Evolutionary conservation across 768 basidiomycete species (phyloP).

Genomic region (Pulveroboletus sp.): DNA sequence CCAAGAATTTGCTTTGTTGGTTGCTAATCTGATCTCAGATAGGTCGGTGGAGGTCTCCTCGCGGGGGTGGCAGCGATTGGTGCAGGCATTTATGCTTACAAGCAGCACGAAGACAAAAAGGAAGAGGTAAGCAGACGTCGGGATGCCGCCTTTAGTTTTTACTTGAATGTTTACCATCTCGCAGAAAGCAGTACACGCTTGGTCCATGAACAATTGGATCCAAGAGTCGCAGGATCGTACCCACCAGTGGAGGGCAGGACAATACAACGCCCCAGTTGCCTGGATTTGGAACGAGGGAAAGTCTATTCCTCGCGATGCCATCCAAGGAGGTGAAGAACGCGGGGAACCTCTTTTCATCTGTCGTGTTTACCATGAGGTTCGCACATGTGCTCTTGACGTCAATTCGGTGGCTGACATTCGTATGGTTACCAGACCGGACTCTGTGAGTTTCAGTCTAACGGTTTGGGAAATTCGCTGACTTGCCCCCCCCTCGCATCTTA

Average conservation of each 20-base stretch:
- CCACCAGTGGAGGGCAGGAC: constrained; percentile 41
- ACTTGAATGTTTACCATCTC: neutral
- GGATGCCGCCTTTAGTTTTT: neutral
- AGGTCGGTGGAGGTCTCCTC: constrained; percentile 65
- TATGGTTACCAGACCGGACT: constrained; percentile 44
- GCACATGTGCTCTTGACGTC: constrained; percentile 9
- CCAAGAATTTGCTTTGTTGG: neutral
- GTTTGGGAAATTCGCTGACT: neutral
- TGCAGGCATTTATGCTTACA: constrained; percentile 49
- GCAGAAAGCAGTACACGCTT: constrained; percentile 48
- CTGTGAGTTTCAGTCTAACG: constrained; percentile 34
- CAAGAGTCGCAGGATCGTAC: constrained; percentile 54
- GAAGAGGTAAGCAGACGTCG: constrained; percentile 63
- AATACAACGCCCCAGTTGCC: constrained; percentile 45
- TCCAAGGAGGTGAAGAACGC: constrained; percentile 53
- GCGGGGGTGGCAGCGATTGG: constrained; percentile 51
- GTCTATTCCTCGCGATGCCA: constrained; percentile 54
- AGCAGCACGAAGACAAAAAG: constrained; percentile 51
- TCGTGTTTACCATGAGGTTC: constrained; percentile 56
- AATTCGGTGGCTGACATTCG: constrained; percentile 1
- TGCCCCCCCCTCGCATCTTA: constrained; percentile 21
- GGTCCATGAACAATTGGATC: constrained; percentile 53
- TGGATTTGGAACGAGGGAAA: constrained; percentile 63
- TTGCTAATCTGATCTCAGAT: constrained; percentile 6
- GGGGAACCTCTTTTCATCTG: constrained; percentile 53